phyloP scores from a whole-genome alignment of 176 grass and related monocot species.

The Zizania latifolia region DNA sequence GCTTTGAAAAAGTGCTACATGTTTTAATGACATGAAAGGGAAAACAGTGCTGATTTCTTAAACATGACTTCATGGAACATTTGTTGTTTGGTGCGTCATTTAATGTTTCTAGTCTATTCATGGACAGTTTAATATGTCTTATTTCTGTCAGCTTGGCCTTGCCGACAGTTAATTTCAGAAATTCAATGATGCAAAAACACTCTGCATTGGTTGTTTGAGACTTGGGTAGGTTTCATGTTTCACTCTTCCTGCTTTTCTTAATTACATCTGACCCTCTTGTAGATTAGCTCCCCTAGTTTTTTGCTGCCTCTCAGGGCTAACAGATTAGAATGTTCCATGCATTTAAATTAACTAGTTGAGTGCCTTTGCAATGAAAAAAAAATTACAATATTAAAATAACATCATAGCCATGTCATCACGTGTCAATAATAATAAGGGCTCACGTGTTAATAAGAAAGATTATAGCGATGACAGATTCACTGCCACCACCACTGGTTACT shows the following conservation, averaged over 20 bases:
- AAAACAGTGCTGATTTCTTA: not conserved
- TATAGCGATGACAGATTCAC: too few species aligned
- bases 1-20: not conserved
- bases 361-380: too few species aligned
- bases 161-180: not conserved
- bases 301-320: not conserved
- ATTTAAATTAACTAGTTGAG: too few species aligned
- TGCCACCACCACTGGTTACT: too few species aligned
- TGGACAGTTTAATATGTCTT: not conserved
- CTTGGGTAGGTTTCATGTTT: not conserved
- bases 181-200: not conserved
- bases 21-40: not conserved
- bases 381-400: too few species aligned
- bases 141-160: not conserved
- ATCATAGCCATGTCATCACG: too few species aligned
- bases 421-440: too few species aligned
- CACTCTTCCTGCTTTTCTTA: constrained; percentile 6
- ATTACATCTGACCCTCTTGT: not conserved
- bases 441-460: too few species aligned
- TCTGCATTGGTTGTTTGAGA: not conserved
- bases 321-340: not conserved
- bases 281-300: not conserved
- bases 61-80: constrained; percentile 17
- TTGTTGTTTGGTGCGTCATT: not conserved
- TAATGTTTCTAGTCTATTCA: not conserved